A percentile compares a stretch with the other conserved stretches of the same genome.
phyloP scores from a whole-genome alignment of 345 rosid species.

The Theobroma cacao region DNA sequence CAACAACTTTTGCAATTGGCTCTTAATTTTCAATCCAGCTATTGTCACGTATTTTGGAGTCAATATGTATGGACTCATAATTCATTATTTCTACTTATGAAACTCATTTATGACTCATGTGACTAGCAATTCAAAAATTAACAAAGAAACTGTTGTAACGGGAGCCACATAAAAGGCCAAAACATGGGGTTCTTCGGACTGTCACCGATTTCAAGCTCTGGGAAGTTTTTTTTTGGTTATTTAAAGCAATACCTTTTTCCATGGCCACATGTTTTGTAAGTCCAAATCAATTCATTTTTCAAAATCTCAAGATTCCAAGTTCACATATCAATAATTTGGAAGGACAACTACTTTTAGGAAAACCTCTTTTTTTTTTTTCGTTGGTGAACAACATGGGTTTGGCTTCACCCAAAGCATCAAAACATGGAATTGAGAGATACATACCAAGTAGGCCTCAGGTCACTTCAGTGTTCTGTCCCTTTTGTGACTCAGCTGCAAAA shows the following conservation, averaged over 20 bases:
- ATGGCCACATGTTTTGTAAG: neutral
- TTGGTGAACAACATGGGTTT: neutral
- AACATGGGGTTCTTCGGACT: neutral
- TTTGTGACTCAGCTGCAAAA: neutral
- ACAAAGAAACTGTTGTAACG: too few species aligned
- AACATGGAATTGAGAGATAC: neutral
- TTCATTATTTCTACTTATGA: too few species aligned
- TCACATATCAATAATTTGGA: neutral
- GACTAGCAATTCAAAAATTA: too few species aligned
- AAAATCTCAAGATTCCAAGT: neutral
- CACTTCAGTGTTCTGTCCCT: neutral
- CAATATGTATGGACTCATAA: too few species aligned
- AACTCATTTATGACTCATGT: too few species aligned
- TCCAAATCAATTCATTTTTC: neutral
- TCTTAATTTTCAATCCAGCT: neutral
- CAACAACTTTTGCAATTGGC: neutral
- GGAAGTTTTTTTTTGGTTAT: neutral
- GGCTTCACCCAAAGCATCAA: neutral
- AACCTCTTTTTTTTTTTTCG: neutral
- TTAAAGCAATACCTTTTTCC: neutral
- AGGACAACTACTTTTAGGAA: neutral
- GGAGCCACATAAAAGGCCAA: neutral
- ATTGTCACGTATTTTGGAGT: neutral
- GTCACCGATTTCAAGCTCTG: neutral
- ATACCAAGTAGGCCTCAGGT: neutral